A percentile compares a stretch with the other conserved stretches of the same genome.
Conservation (phyloP, 257 asterid genomes). For the Striga asiatica region DNA sequence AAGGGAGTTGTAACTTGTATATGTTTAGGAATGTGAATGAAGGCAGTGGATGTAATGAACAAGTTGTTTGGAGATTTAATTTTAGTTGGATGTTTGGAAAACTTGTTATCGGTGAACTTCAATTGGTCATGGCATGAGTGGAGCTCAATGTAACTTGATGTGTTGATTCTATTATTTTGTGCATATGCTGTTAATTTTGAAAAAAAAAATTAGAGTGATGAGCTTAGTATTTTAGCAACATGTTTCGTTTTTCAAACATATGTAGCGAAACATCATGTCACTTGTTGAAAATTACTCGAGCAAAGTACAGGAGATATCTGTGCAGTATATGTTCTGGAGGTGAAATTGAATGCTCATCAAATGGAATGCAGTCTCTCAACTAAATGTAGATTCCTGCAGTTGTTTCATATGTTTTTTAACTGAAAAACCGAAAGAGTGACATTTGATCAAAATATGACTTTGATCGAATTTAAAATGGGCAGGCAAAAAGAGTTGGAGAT, state of each 20-base stretch:
- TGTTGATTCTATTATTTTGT: neutral
- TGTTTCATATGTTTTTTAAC: neutral
- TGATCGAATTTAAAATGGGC: slow-evolving; percentile 15
- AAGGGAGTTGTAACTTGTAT: neutral
- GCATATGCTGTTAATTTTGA: neutral
- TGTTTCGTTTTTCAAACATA: neutral
- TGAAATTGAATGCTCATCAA: neutral
- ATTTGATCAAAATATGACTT: neutral
- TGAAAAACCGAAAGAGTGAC: neutral
- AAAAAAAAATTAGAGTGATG: too few relatives aligned
- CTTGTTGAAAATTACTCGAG: neutral
- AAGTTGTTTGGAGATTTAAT: neutral
- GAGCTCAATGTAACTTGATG: neutral
- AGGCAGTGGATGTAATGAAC: neutral
- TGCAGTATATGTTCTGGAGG: neutral
- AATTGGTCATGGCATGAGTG: neutral
- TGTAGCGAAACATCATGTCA: neutral
- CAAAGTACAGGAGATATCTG: neutral
- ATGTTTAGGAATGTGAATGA: neutral
- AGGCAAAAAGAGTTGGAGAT: slow-evolving; percentile 54
- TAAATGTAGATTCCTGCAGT: neutral
- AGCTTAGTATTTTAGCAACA: neutral
- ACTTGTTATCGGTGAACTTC: neutral
- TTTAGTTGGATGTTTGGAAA: neutral
- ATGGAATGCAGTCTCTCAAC: neutral